These are phyloP conservation scores for Vitis hybrid DNA, from an alignment of 177 flowering plant genomes.

Conservation along the genomic window DNA sequence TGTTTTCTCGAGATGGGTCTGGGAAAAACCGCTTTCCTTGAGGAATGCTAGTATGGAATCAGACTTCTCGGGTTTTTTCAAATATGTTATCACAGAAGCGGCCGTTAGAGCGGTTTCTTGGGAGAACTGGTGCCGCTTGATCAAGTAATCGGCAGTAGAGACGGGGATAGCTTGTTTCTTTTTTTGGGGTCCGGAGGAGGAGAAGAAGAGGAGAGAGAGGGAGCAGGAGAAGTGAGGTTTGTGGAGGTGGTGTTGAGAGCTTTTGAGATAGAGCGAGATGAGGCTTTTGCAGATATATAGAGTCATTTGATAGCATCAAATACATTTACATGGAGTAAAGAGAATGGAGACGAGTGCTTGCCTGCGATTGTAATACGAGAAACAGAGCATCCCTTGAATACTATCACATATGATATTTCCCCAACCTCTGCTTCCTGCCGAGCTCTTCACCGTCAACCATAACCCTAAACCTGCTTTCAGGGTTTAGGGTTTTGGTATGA, in stretches of 20 bases:
- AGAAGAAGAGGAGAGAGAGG: constrained; percentile 5
- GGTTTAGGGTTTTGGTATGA: too few species aligned
- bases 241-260: background rate
- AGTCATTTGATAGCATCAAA: background rate
- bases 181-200: constrained; percentile 6
- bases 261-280: background rate
- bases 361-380: background rate
- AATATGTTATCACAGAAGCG: background rate
- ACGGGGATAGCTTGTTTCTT: background rate
- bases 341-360: too few species aligned
- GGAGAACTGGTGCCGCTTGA: constrained; percentile 18
- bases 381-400: background rate
- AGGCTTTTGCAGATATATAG: background rate
- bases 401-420: too few species aligned
- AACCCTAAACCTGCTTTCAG: too few species aligned
- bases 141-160: constrained; percentile 7
- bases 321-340: background rate
- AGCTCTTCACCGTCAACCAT: too few species aligned
- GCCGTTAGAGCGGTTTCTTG: constrained; percentile 17
- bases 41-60: constrained; percentile 14
- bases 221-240: constrained; percentile 7
- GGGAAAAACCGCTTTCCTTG: constrained; percentile 22
- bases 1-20: constrained; percentile 16
- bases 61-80: constrained; percentile 1
- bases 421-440: too few species aligned